Percentiles rank a stretch among this genome's conserved stretches.
Conservation (phyloP, 306 rosid species). For the Psophocarpus tetragonolobus region DNA sequence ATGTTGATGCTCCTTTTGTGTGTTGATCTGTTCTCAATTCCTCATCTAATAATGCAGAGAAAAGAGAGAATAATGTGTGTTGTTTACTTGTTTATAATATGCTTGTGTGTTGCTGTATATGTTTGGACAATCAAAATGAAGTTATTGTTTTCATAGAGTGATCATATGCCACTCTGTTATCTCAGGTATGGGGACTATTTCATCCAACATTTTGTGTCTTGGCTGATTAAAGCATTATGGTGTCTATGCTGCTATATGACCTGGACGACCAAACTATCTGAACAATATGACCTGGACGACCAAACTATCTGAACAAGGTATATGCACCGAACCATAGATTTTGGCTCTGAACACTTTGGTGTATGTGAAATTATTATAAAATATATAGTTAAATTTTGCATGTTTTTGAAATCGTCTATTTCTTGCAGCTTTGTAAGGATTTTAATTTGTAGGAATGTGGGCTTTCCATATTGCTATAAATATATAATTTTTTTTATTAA, state of each 20-base stretch:
- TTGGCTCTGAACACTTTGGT: not conserved
- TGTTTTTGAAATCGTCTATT: not conserved
- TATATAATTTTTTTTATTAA: no score
- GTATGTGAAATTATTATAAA: not conserved
- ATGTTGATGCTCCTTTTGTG: conserved; percentile 67
- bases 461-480: no score
- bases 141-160: not conserved
- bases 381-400: not conserved
- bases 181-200: not conserved
- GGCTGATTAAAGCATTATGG: not conserved
- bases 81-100: not conserved
- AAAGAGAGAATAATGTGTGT: not conserved
- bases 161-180: not conserved
- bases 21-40: conserved; percentile 11
- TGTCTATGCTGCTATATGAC: not conserved
- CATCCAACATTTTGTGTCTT: not conserved
- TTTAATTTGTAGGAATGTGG: not conserved
- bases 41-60: conserved; percentile 16
- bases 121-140: conserved; percentile 9
- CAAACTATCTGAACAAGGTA: not conserved
- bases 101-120: not conserved
- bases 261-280: not conserved
- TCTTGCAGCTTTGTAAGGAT: not conserved
- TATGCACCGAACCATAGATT: not conserved
- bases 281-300: not conserved